Base-by-base conservation (phyloP, 345 rosid genomes). In the Populus euphratica region DNA sequence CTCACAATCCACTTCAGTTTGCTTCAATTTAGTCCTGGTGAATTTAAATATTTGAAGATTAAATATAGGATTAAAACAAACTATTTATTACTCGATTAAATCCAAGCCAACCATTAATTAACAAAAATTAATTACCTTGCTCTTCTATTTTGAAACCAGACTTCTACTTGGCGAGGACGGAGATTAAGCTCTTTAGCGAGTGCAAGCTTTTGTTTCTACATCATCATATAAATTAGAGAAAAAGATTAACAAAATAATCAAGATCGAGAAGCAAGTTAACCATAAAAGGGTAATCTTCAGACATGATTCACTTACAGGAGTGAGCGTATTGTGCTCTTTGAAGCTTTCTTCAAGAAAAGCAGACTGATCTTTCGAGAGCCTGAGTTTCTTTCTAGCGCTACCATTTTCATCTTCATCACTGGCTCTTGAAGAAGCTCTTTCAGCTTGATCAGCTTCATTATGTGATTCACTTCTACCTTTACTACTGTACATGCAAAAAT, bases 91-190 rank as follows among this genome's bases (percentile, higher is more conserved):
- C 68, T 14, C n/a, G 13, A 59, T 59, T 39, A 7, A 72, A 35
- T 21, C 31, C 21, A 73, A 20, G 31, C n/a, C 33, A 52, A 0
- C 36, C 25, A 16, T 44, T 13, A 41, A 70, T 13, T 3, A 25
- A 39, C 11, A 13, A 68, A 68, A 76, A 36, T 36, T 62, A 47
- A 73, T 25, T 85, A 95, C 99, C 99, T 89, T 68, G 99, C 99
- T 86, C 99, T 87, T 80, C 99, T 86, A 84, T 93, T 95, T 72
- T 95, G 99, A 81, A 95, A 95, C 99, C 99, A 95, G 14, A 93
- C 99, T 86, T 95, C 99, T 4, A 95, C 94, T 75, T 95, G 99
- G 49, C 97, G 89, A 56, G 99, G 97, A 65, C 97, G 94, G 68
- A 95, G 98, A 86, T 88, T 91, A 82, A 93, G 83, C 78, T 90